Percentiles rank a stretch among this genome's conserved stretches.
Evolutionary conservation across 2,329 filamentous ascomycete species (phyloP).

Genomic region (Mycosphaerella sp.): DNA sequence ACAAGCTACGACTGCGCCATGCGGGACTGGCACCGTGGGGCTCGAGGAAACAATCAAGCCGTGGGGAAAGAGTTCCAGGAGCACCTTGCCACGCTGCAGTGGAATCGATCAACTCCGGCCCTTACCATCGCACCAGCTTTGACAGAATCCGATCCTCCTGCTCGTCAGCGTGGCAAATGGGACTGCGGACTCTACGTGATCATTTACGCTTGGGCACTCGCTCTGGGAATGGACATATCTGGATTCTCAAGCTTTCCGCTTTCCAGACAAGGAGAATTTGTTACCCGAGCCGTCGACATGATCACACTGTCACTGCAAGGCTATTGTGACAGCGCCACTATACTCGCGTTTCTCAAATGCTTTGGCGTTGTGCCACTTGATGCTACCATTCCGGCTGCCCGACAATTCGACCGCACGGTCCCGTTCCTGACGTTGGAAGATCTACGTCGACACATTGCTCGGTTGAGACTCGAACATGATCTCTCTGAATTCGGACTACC

Average conservation of each 20-base stretch:
- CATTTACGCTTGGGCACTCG: slow-evolving; percentile 15
- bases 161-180: neutral
- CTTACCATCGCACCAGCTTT: neutral
- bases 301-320: slow-evolving; percentile 12
- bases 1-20: slow-evolving; percentile 1
- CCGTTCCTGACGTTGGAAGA: neutral
- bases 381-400: neutral
- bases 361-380: slow-evolving; percentile 5
- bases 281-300: neutral
- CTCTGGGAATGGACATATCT: slow-evolving; percentile 10
- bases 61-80: neutral
- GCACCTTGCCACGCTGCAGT: neutral
- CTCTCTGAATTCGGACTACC: too few species aligned
- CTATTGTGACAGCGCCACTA: slow-evolving; percentile 8
- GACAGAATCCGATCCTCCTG: neutral
- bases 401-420: slow-evolving; percentile 10
- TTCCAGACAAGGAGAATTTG: neutral
- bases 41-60: too few species aligned
- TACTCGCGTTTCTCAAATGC: slow-evolving; percentile 16
- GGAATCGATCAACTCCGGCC: neutral
- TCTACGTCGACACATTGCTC: neutral
- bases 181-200: slow-evolving; percentile 15
- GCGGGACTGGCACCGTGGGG: neutral
- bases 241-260: neutral
- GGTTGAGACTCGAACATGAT: slow-evolving; percentile 1